Evolutionary conservation across 176 grass and related monocot genomes (phyloP).

Genomic region (Avena insularis): DNA sequence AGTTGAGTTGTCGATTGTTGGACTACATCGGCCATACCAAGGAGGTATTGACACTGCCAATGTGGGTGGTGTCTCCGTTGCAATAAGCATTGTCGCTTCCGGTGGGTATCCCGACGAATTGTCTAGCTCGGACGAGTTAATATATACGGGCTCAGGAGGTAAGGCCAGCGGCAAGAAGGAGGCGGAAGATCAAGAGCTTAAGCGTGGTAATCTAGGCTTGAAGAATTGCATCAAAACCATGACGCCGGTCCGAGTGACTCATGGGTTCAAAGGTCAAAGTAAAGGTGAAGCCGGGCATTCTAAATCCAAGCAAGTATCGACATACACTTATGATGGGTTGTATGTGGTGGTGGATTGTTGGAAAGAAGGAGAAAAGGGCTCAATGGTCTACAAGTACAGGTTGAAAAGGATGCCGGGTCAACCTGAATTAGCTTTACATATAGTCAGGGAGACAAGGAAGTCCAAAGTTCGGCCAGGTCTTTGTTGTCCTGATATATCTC

Average conservation of each 20-base stretch:
- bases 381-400: conserved; percentile 63
- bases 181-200: conserved; percentile 74
- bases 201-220: conserved; percentile 71
- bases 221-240: conserved; percentile 68
- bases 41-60: conserved; percentile 57
- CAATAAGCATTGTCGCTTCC: conserved; percentile 77
- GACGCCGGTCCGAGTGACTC: conserved; percentile 71
- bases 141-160: conserved; percentile 78
- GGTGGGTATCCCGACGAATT: conserved; percentile 69
- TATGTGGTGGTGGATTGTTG: conserved; percentile 62
- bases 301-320: conserved; percentile 58
- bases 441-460: conserved; percentile 62
- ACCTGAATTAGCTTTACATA: conserved; percentile 69
- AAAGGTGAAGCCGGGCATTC: conserved; percentile 47
- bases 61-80: conserved; percentile 42
- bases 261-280: conserved; percentile 71
- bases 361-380: conserved; percentile 56
- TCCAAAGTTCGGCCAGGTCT: conserved; percentile 72
- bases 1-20: conserved; percentile 67
- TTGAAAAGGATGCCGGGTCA: conserved; percentile 62
- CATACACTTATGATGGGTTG: conserved; percentile 73
- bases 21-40: conserved; percentile 67
- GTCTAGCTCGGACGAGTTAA: conserved; percentile 62
- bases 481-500: conserved; percentile 66
- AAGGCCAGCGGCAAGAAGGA: conserved; percentile 54